Percentiles rank a stretch among this genome's conserved stretches.
phyloP scores from a whole-genome alignment of 345 rosid genomes.

The Excoecaria agallocha region DNA sequence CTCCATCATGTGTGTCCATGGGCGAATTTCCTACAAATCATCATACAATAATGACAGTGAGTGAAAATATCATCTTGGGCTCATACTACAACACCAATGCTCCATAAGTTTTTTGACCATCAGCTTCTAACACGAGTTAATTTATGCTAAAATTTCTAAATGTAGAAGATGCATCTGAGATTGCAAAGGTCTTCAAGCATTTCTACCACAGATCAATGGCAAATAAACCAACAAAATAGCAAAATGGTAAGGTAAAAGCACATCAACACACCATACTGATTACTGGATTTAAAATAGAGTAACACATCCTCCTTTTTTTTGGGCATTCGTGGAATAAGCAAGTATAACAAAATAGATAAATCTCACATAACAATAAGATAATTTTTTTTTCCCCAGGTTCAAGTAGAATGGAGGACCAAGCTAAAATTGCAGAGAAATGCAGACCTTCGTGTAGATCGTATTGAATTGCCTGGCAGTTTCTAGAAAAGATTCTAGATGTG shows the following conservation, averaged over 20 bases:
- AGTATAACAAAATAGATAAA: neutral
- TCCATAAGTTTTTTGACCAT: neutral
- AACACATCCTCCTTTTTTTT: neutral
- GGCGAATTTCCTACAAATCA: constrained; percentile 74
- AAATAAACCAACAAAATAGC: constrained; percentile 8
- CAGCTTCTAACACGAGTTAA: neutral
- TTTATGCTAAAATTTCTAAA: neutral
- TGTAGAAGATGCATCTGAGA: neutral
- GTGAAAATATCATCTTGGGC: neutral
- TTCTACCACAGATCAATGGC: neutral
- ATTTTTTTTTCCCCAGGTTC: neutral
- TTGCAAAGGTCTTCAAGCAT: neutral
- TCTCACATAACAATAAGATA: neutral
- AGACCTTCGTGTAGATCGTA: constrained; percentile 86
- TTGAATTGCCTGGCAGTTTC: constrained; percentile 96
- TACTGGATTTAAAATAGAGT: neutral
- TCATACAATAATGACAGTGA: neutral
- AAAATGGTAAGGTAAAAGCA: neutral
- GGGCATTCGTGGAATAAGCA: neutral
- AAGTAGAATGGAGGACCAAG: neutral
- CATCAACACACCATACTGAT: neutral
- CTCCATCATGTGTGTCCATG: constrained; percentile 99
- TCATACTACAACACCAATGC: neutral
- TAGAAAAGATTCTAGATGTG: constrained; percentile 80
- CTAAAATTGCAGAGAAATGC: neutral